Base-by-base conservation (phyloP, 2,329 filamentous ascomycete genomes). In the Drechslerella stenobrocha region DNA sequence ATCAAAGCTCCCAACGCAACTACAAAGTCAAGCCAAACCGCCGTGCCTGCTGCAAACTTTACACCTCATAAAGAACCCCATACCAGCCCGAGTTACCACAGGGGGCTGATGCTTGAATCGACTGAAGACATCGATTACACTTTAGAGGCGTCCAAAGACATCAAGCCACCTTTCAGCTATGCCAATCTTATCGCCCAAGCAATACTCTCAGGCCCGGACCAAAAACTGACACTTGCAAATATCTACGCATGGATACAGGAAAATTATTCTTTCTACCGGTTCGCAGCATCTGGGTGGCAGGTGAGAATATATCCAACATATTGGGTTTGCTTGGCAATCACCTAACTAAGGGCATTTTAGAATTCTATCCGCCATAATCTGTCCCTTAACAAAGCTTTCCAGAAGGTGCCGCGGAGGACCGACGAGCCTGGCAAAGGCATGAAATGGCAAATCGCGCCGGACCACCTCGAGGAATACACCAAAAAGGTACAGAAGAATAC, bases 391-490 rank as follows among this genome's bases (percentile, higher is more conserved):
- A 96, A 96, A 75, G 85, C 87, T 0, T 98, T 98, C 74, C 86
- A 90, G 73, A 98, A 98, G 76, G 88, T 96, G 6, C 88, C 93
- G 2, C 86, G 93, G 46, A 87, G 89, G 13, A 96, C 90, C 0
- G 90, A 97, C 72, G 93, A 98, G 75, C 93, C 93, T 20, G 93
- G 93, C 9, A 98, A 98, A 76, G 93, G 93, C 24, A 97, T 96
- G 90, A 97, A 97, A 76, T 98, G 93, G 93, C 89, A 92, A 77
- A 91, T 98, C 74, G 85, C 89, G 2, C 82, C 88, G 1, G 89
- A 95, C 70, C 83, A 87, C 71, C 85, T 87, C 48, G 89, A 96
- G 15, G 92, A 96, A 53, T 95, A 96, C 80, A 82, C 90, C 65
- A 88, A 88, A 75, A 89, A 87, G 48, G 63, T 73, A 18, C 71